Evolutionary conservation across 306 rosid genomes (phyloP), one percentile per base, ranked within the genome.

Genomic region (Abrus pulchellus): DNA sequence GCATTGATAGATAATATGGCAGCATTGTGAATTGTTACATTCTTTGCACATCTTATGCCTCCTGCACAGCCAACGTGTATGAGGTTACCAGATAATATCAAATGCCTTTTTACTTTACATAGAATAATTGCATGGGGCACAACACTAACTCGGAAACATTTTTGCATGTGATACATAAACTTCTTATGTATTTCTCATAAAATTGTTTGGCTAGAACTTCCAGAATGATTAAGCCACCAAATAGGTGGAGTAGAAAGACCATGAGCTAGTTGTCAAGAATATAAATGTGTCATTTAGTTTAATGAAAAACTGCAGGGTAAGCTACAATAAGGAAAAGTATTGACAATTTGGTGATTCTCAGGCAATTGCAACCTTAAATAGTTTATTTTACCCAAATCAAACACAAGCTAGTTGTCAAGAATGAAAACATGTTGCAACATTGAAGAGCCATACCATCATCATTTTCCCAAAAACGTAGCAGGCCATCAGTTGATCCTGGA

Each of bases 401-500:
- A 83, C 33, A 55, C 57, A 56, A 67, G 41, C 36, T 57, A 69
- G 61, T 81, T 9, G 38, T 71, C 70, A 78, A 73, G 78, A 69
- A 47, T 9, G 83, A 62, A 78, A 80, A 84, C 20, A 80, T 36
- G 6, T 61, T 33, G 43, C 41, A 20, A 43, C n/a, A 72, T 52
- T 64, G 36, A 38, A 29, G 56, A 86, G 74, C 27, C 76, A 64
- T 89, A 95, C 99, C 98, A 44, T 95, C 99, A 27, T 91, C 97
- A 74, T 91, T 93, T 87, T 95, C 99, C 99, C 99, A 95, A 82
- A 95, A 95, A 55, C 98, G 93, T 55, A 95, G 87, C 69, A 93
- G 91, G 64, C 99, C 99, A 91, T 95, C 98, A 20, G 86, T 89
- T 72, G 99, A 95, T 80, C 99, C 99, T 95, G 92, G 64, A 85